Evolutionary conservation across 805 yeast genomes (phyloP), one percentile per base, ranked within the genome.

Genomic region (Starmerella scarabaei): DNA sequence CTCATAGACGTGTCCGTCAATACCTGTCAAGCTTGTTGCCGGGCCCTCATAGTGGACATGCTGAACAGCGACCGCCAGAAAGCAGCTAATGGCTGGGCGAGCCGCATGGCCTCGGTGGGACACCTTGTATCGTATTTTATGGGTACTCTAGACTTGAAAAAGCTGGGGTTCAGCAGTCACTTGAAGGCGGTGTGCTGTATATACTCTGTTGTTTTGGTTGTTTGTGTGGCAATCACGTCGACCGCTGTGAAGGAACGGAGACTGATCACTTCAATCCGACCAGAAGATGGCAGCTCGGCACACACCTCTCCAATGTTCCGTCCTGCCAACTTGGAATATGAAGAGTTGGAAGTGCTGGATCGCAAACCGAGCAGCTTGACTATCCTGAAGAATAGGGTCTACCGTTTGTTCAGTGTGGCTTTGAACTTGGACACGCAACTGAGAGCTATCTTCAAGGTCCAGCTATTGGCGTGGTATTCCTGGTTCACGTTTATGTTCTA

Each of bases 391-490:
- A 18, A 24, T 11, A 16, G 33, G 6, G 30, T 45, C 11, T 12
- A 17, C 15, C 38, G 21, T 14, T 33, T 49, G 5, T 39, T 42
- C 44, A 27, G 27, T 2, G 39, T 50, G 1, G 42, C 48, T 11
- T 18, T 23, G 5, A 38, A 47, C 29, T 53, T 74, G 9, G 74
- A 80, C 8, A 66, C 69, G 2, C 75, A 69, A 45, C 68, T 72
- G 2, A 63, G 63, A 37, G 53, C 63, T 1, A 71, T 73, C 3
- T 75, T 78, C 48, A 60, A 57, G 37, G 72, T 74, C 1, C 77
- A 75, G 53, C 70, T 75, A 43, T 71, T 71, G 55, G 80, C 80
- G 1, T 75, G 80, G 80, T 68, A 75, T 31, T 79, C 79, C 1
- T 75, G 77, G 59, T 75, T 75, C 57, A 77, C 78, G 1, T 67